Conservation (phyloP, 257 asterid genomes). For the Ophiorrhiza pumila region DNA sequence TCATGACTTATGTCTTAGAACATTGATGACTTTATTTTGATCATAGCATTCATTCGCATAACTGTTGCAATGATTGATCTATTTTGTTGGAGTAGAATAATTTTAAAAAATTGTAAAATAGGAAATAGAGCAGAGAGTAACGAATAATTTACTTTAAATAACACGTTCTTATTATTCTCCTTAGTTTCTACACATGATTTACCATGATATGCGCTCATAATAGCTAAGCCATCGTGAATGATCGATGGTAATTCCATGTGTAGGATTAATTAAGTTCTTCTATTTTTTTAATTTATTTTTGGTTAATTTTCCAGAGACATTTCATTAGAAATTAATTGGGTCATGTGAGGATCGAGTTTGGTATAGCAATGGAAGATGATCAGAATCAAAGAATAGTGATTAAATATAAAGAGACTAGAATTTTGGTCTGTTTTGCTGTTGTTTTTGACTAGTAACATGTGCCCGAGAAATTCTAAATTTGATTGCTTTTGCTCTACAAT, state of each 20-base stretch:
- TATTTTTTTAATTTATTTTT: no score
- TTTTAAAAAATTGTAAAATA: no score
- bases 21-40: no score
- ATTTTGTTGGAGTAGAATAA: no score
- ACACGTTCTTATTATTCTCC: neutral
- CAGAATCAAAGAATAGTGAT: neutral
- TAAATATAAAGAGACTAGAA: conserved; percentile 12
- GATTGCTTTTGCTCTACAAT: conserved; percentile 8
- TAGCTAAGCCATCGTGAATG: neutral
- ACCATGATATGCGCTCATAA: neutral
- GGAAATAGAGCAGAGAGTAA: neutral
- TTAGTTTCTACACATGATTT: neutral
- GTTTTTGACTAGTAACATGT: conserved; percentile 27
- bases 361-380: conserved; percentile 14
- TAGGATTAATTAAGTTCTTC: neutral
- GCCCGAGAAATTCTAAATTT: conserved; percentile 18
- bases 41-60: no score
- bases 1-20: no score
- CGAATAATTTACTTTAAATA: neutral
- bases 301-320: neutral
- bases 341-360: conserved; percentile 25
- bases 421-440: conserved; percentile 29
- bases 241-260: conserved; percentile 11
- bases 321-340: conserved; percentile 9
- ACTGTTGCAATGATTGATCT: neutral